phyloP scores from a whole-genome alignment of 1,284 basidiomycete species.

The Sanghuangporus baumii region DNA sequence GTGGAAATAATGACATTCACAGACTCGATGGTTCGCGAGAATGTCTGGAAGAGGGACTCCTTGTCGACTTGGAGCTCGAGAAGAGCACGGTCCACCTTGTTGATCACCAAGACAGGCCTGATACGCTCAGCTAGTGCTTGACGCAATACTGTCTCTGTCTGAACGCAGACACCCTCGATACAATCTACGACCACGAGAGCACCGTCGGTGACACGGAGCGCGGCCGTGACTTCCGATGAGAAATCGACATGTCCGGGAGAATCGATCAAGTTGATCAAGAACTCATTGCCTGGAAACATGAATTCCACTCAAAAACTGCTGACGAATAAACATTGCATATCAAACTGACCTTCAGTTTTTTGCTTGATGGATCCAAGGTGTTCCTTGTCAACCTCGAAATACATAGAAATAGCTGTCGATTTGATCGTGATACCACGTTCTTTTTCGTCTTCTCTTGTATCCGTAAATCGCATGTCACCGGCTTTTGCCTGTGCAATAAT shows the following conservation, averaged over 20 bases:
- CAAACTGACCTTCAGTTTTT: conserved; percentile 76
- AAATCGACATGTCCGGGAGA: conserved; percentile 99
- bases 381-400: conserved; percentile 94
- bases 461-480: conserved; percentile 96
- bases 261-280: conserved; percentile 99
- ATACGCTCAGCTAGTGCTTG: conserved; percentile 98
- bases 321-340: neutral
- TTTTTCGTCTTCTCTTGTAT: conserved; percentile 98
- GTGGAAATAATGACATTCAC: conserved; percentile 99
- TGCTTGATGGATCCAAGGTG: conserved; percentile 84
- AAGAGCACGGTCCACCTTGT: conserved; percentile 99
- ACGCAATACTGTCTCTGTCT: conserved; percentile 98
- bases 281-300: conserved; percentile 71
- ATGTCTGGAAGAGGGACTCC: conserved; percentile 97
- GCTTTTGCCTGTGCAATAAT: conserved; percentile 96
- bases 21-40: conserved; percentile 95
- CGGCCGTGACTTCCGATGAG: conserved; percentile 99
- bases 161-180: conserved; percentile 99
- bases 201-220: conserved; percentile 99
- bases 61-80: conserved; percentile 98
- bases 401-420: conserved; percentile 99
- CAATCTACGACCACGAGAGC: conserved; percentile 99
- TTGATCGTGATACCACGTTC: conserved; percentile 99
- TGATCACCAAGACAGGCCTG: conserved; percentile 99
- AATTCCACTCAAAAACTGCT: neutral